Conservation (phyloP, 306 rosid species). For the Quercus glauca region DNA sequence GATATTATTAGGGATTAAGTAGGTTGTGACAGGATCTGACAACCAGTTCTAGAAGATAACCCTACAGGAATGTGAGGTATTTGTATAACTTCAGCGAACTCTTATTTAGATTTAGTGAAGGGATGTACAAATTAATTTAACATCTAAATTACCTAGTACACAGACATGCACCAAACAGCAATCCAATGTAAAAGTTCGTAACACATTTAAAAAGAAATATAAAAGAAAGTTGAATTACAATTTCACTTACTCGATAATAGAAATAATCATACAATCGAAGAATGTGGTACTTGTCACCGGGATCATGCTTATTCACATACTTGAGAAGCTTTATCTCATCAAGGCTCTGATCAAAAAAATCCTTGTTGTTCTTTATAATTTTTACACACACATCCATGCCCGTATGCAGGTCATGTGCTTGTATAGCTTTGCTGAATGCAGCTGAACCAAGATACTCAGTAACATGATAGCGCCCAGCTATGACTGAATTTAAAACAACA, state of each 20-base stretch:
- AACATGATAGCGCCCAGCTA: slow-evolving; percentile 98
- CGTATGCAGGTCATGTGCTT: slow-evolving; percentile 96
- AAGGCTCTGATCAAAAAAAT: slow-evolving; percentile 98
- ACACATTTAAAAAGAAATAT: background rate
- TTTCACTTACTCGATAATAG: slow-evolving; percentile 84
- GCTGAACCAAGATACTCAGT: slow-evolving; percentile 99
- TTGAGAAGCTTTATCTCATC: slow-evolving; percentile 99
- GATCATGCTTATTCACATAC: slow-evolving; percentile 96
- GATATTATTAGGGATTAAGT: background rate
- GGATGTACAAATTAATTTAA: background rate
- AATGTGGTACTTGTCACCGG: slow-evolving; percentile 90
- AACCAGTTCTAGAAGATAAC: background rate
- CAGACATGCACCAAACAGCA: background rate
- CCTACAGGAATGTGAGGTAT: background rate
- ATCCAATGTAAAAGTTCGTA: slow-evolving; percentile 8
- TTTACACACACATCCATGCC: slow-evolving; percentile 98
- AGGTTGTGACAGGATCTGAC: background rate
- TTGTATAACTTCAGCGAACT: background rate
- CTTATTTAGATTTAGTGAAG: background rate
- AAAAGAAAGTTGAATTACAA: slow-evolving; percentile 8
- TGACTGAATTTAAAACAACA: slow-evolving; percentile 86
- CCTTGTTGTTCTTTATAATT: slow-evolving; percentile 99
- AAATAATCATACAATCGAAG: slow-evolving; percentile 95
- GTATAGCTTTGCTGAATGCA: slow-evolving; percentile 98
- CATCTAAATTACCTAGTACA: background rate